Conservation (phyloP, 495 filamentous ascomycete species). For the Penicillium flavigenum region DNA sequence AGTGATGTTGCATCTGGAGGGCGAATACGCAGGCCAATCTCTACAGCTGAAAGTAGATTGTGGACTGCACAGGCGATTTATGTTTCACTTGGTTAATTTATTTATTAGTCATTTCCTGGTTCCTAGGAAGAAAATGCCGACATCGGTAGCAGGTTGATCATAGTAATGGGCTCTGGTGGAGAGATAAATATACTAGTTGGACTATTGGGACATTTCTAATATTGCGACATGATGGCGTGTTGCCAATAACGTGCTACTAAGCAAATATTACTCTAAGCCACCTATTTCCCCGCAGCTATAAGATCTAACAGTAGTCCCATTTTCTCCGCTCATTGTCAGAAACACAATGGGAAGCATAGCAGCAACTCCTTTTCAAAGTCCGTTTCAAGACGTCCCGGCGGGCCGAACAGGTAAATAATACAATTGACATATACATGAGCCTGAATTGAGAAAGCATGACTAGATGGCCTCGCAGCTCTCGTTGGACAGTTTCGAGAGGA, state of each 20-base stretch:
- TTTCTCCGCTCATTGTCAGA: neutral
- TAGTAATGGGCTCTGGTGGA: neutral
- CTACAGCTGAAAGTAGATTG: too few species aligned
- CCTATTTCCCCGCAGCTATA: slow-evolving; percentile 6
- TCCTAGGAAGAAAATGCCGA: too few species aligned
- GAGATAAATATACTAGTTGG: neutral
- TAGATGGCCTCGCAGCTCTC: slow-evolving; percentile 9
- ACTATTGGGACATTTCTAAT: neutral
- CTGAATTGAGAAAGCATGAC: neutral
- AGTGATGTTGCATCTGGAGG: too few species aligned
- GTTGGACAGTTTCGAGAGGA: slow-evolving; percentile 11
- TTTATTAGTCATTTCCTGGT: too few species aligned
- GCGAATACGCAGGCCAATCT: too few species aligned
- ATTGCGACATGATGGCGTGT: slow-evolving; percentile 16
- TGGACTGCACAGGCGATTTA: too few species aligned
- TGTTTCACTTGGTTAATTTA: too few species aligned
- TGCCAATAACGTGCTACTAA: slow-evolving; percentile 10
- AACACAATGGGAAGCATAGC: slow-evolving; percentile 18
- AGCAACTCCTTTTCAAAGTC: slow-evolving; percentile 11
- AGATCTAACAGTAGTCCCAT: neutral
- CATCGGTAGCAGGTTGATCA: neutral
- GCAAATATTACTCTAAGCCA: slow-evolving; percentile 1
- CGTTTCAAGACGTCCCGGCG: slow-evolving; percentile 12
- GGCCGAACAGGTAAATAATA: slow-evolving; percentile 9
- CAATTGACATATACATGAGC: neutral